These are phyloP conservation scores for Amniculicola lignicola DNA, from an alignment of 495 filamentous ascomycete genomes.

Conservation along the genomic window DNA sequence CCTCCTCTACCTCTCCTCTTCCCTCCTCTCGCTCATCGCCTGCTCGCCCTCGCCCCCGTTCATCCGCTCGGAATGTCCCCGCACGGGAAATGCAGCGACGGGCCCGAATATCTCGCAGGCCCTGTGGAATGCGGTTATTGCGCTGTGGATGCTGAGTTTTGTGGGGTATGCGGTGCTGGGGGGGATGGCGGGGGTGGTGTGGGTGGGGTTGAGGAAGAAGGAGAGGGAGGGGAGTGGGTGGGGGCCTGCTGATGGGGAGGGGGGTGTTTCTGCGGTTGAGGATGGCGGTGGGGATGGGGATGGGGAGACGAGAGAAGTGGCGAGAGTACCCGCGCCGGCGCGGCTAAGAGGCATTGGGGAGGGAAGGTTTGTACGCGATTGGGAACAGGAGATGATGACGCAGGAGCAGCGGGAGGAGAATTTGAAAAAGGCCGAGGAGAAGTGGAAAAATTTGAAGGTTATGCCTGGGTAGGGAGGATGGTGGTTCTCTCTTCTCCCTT, in stretches of 20 bases:
- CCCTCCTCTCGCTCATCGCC: slow-evolving; percentile 1
- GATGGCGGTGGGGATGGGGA: neutral
- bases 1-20: slow-evolving; percentile 5
- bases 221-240: neutral
- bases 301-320: neutral
- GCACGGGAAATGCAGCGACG: neutral
- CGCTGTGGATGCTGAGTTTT: slow-evolving; percentile 14
- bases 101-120: slow-evolving; percentile 7
- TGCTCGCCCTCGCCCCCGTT: neutral
- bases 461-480: too few relatives aligned
- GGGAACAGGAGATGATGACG: slow-evolving; percentile 17
- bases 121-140: slow-evolving; percentile 11
- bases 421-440: slow-evolving; percentile 8
- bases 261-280: neutral
- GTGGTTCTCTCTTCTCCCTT: too few relatives aligned
- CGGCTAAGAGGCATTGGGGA: slow-evolving; percentile 11
- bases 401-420: slow-evolving; percentile 2
- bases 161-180: slow-evolving; percentile 8
- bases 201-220: slow-evolving; percentile 1
- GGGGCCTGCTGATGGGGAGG: neutral
- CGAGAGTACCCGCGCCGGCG: neutral
- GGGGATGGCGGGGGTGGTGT: neutral
- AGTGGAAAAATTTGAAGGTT: slow-evolving; percentile 15
- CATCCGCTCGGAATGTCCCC: neutral
- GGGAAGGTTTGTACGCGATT: slow-evolving; percentile 9